Percentiles rank a stretch among this genome's conserved stretches.
These are phyloP conservation scores for Magnaporthales sp. DNA, from an alignment of 2,329 filamentous ascomycete species.

Conservation along the genomic window DNA sequence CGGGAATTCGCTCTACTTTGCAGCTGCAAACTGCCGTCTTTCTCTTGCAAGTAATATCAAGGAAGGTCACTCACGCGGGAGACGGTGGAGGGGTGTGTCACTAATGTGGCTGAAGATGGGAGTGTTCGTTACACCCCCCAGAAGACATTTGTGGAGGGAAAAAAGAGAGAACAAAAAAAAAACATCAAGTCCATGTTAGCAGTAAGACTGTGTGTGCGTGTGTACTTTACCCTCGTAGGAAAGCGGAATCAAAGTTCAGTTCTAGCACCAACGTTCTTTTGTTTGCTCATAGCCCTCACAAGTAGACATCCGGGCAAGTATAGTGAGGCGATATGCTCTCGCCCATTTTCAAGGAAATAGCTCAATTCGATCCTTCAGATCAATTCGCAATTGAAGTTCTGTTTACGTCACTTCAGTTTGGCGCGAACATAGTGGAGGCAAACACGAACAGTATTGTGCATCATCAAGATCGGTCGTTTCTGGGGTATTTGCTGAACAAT, in stretches of 20 bases:
- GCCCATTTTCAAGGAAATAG: background rate
- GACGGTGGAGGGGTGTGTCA: background rate
- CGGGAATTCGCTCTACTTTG: background rate
- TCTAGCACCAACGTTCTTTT: background rate
- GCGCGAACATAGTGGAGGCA: background rate
- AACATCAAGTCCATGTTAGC: background rate
- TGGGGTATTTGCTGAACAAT: background rate
- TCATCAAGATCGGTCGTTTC: background rate
- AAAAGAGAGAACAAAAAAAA: background rate
- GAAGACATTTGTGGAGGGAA: background rate
- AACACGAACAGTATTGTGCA: background rate
- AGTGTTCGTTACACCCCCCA: background rate
- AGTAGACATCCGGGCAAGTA: background rate
- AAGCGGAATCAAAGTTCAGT: too few species aligned
- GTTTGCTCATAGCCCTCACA: background rate
- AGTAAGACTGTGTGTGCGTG: too few species aligned
- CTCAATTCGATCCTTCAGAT: too few species aligned
- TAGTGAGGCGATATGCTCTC: background rate
- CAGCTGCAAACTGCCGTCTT: background rate
- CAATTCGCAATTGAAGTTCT: background rate
- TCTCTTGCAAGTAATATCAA: background rate
- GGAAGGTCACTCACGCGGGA: background rate
- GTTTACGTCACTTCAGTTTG: background rate
- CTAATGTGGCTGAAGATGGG: background rate
- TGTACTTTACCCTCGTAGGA: too few species aligned